Conservation (phyloP, 2,329 filamentous ascomycete species). For the Penicillium sumatraense region DNA sequence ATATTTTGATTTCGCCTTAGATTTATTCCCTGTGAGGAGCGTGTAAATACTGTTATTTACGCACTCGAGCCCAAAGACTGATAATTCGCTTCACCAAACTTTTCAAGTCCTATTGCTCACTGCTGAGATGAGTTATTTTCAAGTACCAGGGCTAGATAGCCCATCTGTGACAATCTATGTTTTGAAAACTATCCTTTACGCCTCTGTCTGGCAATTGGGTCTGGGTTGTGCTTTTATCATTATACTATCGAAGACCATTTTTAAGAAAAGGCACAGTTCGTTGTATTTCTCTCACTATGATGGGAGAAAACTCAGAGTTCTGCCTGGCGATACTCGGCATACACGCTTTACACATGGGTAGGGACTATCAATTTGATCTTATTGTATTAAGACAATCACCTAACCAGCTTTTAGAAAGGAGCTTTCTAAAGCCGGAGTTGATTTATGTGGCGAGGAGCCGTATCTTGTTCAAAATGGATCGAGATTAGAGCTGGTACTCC, state of each 20-base stretch:
- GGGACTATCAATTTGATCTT: too few species aligned
- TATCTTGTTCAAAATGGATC: neutral
- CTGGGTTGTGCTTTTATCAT: neutral
- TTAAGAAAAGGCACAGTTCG: neutral
- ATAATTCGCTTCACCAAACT: too few species aligned
- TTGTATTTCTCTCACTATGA: neutral
- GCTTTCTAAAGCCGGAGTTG: neutral
- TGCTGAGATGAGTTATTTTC: neutral
- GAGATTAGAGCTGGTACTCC: neutral
- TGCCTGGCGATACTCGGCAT: neutral
- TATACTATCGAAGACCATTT: neutral
- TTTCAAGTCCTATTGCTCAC: too few species aligned
- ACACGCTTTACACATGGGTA: neutral
- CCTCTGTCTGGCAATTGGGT: neutral
- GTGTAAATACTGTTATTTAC: too few species aligned
- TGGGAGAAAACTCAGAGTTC: neutral
- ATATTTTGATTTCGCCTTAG: too few species aligned
- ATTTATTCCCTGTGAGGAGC: too few species aligned
- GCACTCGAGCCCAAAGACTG: too few species aligned
- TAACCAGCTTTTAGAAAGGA: too few species aligned
- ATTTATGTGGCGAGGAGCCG: neutral
- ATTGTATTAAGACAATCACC: too few species aligned
- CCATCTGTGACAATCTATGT: neutral
- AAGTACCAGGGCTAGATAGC: neutral
- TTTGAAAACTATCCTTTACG: neutral